Percentiles rank a stretch among this genome's conserved stretches.
Conservation (phyloP, 1,284 basidiomycete species). For the Pseudozyma sp. region DNA sequence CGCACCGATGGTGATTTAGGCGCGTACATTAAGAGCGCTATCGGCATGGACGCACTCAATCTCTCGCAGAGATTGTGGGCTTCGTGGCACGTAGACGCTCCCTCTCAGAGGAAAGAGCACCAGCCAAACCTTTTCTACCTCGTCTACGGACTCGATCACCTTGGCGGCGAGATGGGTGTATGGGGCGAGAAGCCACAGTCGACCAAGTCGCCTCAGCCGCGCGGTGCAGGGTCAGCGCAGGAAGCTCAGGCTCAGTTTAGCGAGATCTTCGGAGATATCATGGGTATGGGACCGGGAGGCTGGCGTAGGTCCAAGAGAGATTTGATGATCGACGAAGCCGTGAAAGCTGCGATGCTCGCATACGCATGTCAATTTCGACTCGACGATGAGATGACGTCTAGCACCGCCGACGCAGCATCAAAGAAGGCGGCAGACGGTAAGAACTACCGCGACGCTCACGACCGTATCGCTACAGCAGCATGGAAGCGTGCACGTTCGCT, state of each 20-base stretch:
- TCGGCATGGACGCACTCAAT: constrained; percentile 39
- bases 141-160: constrained; percentile 51
- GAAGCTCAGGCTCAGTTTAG: constrained; percentile 36
- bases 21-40: constrained; percentile 47
- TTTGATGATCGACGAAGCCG: constrained; percentile 50
- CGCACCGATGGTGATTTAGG: constrained; percentile 48
- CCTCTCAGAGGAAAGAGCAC: constrained; percentile 34
- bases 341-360: constrained; percentile 52
- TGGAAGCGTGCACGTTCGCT: constrained; percentile 48
- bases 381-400: constrained; percentile 45
- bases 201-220: not conserved
- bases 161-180: constrained; percentile 51
- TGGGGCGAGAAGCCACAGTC: constrained; percentile 49
- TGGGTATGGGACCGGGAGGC: constrained; percentile 44
- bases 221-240: constrained; percentile 15
- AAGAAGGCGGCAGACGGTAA: constrained; percentile 31
- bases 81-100: constrained; percentile 49
- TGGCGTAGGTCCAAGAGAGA: constrained; percentile 47
- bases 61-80: constrained; percentile 50
- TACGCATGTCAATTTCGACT: constrained; percentile 53
- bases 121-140: constrained; percentile 54
- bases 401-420: constrained; percentile 29
- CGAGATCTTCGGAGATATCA: constrained; percentile 26
- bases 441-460: constrained; percentile 46
- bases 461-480: constrained; percentile 48